A percentile compares a stretch with the other conserved stretches of the same genome.
Conservation (phyloP, 768 basidiomycete species). For the Tulasnella sp. region DNA sequence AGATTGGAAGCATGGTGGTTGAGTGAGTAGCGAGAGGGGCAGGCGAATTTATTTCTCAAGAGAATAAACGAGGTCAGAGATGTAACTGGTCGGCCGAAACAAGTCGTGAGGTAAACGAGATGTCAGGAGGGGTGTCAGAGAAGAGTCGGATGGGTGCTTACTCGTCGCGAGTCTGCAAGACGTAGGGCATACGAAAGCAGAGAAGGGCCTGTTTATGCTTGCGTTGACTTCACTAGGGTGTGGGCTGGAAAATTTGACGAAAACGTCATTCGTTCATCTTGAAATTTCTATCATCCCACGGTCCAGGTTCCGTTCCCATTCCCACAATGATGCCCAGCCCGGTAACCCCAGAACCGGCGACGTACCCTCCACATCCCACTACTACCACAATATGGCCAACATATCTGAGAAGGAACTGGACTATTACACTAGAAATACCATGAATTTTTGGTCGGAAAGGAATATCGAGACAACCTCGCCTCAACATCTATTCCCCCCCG, state of each 20-base stretch:
- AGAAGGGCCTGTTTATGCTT: neutral
- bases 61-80: slow-evolving; percentile 83
- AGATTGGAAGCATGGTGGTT: neutral
- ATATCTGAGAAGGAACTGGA: neutral
- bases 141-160: neutral
- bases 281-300: slow-evolving; percentile 4
- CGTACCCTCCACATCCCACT: neutral
- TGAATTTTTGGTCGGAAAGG: neutral
- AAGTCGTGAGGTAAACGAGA: neutral
- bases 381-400: neutral
- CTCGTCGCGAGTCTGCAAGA: slow-evolving; percentile 16
- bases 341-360: neutral
- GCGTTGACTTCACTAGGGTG: neutral
- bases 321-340: neutral
- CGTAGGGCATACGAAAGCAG: slow-evolving; percentile 11
- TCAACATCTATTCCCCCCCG: neutral
- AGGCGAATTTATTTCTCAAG: slow-evolving; percentile 33
- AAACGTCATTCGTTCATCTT: neutral
- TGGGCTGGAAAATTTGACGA: slow-evolving; percentile 2
- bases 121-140: neutral
- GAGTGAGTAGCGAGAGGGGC: neutral
- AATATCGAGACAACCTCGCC: no score
- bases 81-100: slow-evolving; percentile 41
- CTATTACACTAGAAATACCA: neutral
- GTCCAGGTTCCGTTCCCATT: neutral